Evolutionary conservation across 1,284 basidiomycete species (phyloP).

Genomic region (Cryptococcus sp.): DNA sequence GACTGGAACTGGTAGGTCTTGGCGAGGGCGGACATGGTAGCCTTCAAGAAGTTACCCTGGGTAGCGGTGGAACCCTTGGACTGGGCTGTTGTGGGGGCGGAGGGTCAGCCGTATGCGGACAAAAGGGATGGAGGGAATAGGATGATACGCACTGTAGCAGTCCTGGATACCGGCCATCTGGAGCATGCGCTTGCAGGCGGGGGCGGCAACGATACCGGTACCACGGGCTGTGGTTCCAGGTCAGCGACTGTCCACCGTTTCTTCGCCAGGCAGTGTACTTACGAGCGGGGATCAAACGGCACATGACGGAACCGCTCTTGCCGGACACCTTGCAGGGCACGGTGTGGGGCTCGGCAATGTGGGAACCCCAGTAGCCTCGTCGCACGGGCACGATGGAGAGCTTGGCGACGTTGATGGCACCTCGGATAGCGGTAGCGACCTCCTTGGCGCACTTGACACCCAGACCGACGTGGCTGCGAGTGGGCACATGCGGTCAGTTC

Average conservation of each 20-base stretch:
- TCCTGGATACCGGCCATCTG: conserved; percentile 98
- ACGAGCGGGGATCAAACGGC: conserved; percentile 93
- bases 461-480: conserved; percentile 77
- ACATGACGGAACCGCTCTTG: conserved; percentile 99
- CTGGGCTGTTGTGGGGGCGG: conserved; percentile 69
- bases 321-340: conserved; percentile 98
- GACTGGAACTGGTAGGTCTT: conserved; percentile 96
- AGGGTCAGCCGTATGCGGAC: conserved; percentile 34
- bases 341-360: conserved; percentile 97
- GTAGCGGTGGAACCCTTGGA: conserved; percentile 97
- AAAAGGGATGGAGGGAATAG: no score
- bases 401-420: conserved; percentile 98
- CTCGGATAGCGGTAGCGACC: conserved; percentile 98
- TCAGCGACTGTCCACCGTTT: neutral
- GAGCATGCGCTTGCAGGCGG: conserved; percentile 92
- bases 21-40: conserved; percentile 94
- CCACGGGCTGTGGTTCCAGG: conserved; percentile 61
- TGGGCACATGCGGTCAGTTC: neutral
- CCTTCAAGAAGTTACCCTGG: conserved; percentile 99
- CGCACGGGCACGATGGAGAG: conserved; percentile 96
- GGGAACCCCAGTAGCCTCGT: conserved; percentile 98
- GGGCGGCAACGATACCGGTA: conserved; percentile 99
- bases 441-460: conserved; percentile 99
- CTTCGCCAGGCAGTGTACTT: conserved; percentile 14
- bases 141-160: conserved; percentile 45